phyloP scores from a whole-genome alignment of 2,329 filamentous ascomycete genomes.

The Pestalotiopsis sp. region DNA sequence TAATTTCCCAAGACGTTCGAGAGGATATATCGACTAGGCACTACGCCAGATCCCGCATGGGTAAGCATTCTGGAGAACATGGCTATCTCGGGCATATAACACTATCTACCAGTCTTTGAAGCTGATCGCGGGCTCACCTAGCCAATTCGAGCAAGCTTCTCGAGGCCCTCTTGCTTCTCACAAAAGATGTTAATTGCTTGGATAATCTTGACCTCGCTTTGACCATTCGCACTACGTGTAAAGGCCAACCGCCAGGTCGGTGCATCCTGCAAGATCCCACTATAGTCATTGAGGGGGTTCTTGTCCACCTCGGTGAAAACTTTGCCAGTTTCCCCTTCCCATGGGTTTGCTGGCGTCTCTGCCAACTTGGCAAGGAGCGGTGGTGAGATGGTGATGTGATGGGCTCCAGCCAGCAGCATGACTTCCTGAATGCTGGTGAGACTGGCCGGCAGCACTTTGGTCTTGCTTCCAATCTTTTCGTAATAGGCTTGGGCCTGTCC shows the following conservation, averaged over 20 bases:
- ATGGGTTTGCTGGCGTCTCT: slow-evolving; percentile 33
- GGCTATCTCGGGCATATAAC: no score
- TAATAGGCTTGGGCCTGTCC: slow-evolving; percentile 57
- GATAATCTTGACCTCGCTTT: slow-evolving; percentile 52
- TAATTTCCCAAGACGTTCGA: no score
- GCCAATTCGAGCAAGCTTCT: slow-evolving; percentile 30
- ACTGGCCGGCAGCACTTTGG: slow-evolving; percentile 58
- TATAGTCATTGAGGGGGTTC: slow-evolving; percentile 19
- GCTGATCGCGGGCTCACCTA: background rate
- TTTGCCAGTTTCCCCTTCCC: slow-evolving; percentile 33
- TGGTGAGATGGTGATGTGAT: slow-evolving; percentile 63
- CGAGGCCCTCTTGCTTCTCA: slow-evolving; percentile 56
- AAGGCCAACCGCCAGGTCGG: slow-evolving; percentile 54
- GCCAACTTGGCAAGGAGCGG: slow-evolving; percentile 51
- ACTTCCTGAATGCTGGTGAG: slow-evolving; percentile 60
- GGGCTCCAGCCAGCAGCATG: slow-evolving; percentile 58
- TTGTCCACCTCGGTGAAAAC: slow-evolving; percentile 23
- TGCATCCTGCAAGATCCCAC: slow-evolving; percentile 39
- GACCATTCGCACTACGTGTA: slow-evolving; percentile 46
- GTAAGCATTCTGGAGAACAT: background rate
- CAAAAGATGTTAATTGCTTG: slow-evolving; percentile 62
- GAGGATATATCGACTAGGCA: no score
- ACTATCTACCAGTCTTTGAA: background rate
- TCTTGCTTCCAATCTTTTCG: slow-evolving; percentile 39
- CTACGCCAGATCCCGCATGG: no score